phyloP scores from a whole-genome alignment of 2,329 filamentous ascomycete species.

The Cladosporium sp. region DNA sequence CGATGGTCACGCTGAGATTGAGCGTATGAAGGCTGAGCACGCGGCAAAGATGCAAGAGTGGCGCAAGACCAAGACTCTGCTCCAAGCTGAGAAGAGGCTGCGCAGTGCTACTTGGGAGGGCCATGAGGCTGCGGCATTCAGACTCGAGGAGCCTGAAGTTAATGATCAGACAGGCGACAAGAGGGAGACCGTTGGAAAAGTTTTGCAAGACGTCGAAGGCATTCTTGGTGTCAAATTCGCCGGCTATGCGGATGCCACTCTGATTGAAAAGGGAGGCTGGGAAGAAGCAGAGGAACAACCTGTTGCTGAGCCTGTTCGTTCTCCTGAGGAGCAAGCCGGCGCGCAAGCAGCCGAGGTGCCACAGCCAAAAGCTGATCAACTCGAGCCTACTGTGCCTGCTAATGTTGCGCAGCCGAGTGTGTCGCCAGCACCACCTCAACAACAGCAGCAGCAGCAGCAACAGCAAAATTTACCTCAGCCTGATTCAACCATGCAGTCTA shows the following conservation, averaged over 20 bases:
- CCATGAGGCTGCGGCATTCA: conserved; percentile 38
- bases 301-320: conserved; percentile 46
- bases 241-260: conserved; percentile 32
- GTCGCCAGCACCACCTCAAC: conserved; percentile 1
- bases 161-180: conserved; percentile 30
- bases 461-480: conserved; percentile 1
- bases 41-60: conserved; percentile 74
- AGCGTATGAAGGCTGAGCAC: conserved; percentile 79
- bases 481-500: background rate
- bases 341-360: background rate
- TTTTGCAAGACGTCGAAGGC: conserved; percentile 73
- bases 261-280: conserved; percentile 38
- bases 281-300: conserved; percentile 31
- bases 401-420: conserved; percentile 15
- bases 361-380: conserved; percentile 60
- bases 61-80: conserved; percentile 67
- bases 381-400: conserved; percentile 4
- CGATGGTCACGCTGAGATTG: conserved; percentile 76
- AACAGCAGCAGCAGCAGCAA: background rate
- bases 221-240: conserved; percentile 66
- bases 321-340: background rate
- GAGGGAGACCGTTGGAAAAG: conserved; percentile 65
- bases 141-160: conserved; percentile 51
- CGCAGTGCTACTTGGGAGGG: conserved; percentile 61
- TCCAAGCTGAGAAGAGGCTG: conserved; percentile 73